A percentile compares a stretch with the other conserved stretches of the same genome.
Evolutionary conservation across 2,329 filamentous ascomycete genomes (phyloP).

Genomic region (Colletotrichum acutatum): DNA sequence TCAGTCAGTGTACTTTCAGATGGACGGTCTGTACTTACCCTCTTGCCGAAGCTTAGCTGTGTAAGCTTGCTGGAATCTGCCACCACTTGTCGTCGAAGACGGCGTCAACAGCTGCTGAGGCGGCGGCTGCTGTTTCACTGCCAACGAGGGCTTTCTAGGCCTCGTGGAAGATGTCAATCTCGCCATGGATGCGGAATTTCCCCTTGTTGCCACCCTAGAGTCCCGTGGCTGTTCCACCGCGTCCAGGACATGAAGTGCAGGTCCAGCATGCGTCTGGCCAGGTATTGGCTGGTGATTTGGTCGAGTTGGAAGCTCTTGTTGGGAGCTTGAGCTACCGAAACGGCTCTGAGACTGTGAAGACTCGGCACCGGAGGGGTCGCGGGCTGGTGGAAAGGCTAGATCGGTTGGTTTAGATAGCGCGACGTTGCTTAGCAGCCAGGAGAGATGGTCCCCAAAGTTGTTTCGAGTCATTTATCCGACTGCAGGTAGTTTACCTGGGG

Average conservation of each 20-base stretch:
- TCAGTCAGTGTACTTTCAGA: background rate
- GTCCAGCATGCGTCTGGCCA: conserved; percentile 3
- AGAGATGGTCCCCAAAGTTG: conserved; percentile 67
- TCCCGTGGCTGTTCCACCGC: conserved; percentile 18
- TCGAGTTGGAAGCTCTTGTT: conserved; percentile 13
- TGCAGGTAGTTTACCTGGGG: conserved; percentile 10
- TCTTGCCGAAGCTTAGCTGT: conserved; percentile 36
- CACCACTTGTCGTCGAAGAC: conserved; percentile 43
- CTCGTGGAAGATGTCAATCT: conserved; percentile 55
- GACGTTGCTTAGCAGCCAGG: conserved; percentile 66
- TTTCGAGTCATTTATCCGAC: conserved; percentile 70
- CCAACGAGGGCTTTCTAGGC: conserved; percentile 56
- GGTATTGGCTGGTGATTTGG: background rate
- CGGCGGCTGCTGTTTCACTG: conserved; percentile 53
- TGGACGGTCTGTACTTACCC: conserved; percentile 3
- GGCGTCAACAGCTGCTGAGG: conserved; percentile 56
- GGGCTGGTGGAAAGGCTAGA: conserved; percentile 49
- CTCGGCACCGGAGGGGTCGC: conserved; percentile 39
- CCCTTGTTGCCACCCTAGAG: conserved; percentile 18
- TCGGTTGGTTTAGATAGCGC: conserved; percentile 52
- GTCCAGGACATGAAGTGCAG: conserved; percentile 16
- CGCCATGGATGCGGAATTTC: conserved; percentile 52
- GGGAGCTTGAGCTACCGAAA: conserved; percentile 19
- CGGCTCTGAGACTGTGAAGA: conserved; percentile 30
- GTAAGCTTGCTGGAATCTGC: conserved; percentile 38